Evolutionary conservation across 2,329 filamentous ascomycete species (phyloP).

Genomic region (Calonectria montana): DNA sequence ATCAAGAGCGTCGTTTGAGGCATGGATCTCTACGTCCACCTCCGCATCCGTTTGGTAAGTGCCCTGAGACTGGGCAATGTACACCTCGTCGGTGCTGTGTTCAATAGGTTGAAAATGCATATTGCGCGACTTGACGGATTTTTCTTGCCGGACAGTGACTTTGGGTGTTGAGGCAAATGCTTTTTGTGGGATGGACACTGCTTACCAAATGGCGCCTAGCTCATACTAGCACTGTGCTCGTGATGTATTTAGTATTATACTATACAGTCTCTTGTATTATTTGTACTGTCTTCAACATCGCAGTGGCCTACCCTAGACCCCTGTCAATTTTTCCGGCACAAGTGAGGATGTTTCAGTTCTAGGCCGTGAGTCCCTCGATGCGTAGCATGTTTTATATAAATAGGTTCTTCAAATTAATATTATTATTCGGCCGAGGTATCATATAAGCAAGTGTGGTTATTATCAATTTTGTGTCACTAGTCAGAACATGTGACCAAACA

Average conservation of each 20-base stretch:
- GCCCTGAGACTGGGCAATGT: slow-evolving; percentile 35
- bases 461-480: too few species aligned
- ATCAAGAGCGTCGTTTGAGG: slow-evolving; percentile 45
- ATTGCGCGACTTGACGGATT: background rate
- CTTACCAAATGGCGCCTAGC: slow-evolving; percentile 13
- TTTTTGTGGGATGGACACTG: slow-evolving; percentile 18
- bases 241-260: background rate
- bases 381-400: background rate
- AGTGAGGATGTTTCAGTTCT: too few species aligned
- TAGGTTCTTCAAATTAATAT: too few species aligned
- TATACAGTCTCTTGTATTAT: background rate
- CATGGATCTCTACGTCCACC: slow-evolving; percentile 9
- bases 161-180: slow-evolving; percentile 14
- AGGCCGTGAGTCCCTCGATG: background rate
- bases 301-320: background rate
- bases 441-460: too few species aligned
- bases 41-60: slow-evolving; percentile 25
- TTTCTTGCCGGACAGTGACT: background rate
- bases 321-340: too few species aligned
- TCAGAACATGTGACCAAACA: too few species aligned
- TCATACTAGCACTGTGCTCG: background rate
- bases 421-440: too few species aligned
- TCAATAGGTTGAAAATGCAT: slow-evolving; percentile 52
- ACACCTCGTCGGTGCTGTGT: slow-evolving; percentile 42
- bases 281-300: background rate